phyloP scores from a whole-genome alignment of 2,329 filamentous ascomycete species.

The Mariannaea sp. region DNA sequence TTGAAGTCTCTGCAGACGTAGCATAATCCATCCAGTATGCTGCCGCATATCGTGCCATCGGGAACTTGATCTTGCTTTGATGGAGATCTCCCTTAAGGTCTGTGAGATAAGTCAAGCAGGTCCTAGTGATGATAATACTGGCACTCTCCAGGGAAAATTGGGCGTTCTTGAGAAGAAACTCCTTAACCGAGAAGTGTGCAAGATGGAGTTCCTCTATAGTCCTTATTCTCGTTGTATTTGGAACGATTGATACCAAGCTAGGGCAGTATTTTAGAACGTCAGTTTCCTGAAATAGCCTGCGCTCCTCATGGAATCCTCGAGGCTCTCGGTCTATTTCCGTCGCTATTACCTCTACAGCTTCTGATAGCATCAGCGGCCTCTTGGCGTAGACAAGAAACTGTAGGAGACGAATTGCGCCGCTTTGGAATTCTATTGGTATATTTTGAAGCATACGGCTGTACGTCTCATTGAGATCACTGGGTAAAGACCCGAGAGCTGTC shows the following conservation, averaged over 20 bases:
- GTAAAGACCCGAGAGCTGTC: slow-evolving; percentile 23
- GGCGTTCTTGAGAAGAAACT: slow-evolving; percentile 24
- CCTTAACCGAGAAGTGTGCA: slow-evolving; percentile 35
- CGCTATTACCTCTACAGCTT: slow-evolving; percentile 33
- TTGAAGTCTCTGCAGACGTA: slow-evolving; percentile 7
- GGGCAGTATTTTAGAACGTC: slow-evolving; percentile 25
- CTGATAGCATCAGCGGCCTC: slow-evolving; percentile 20
- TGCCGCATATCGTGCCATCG: slow-evolving; percentile 29
- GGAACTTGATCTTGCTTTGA: slow-evolving; percentile 17
- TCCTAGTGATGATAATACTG: slow-evolving; percentile 26
- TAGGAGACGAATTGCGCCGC: slow-evolving; percentile 24
- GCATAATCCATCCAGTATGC: slow-evolving; percentile 23
- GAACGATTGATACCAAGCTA: slow-evolving; percentile 18
- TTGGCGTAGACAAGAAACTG: slow-evolving; percentile 31
- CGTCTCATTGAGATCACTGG: slow-evolving; percentile 29
- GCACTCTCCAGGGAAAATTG: slow-evolving; percentile 14
- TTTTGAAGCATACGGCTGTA: slow-evolving; percentile 28
- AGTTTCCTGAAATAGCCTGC: not conserved
- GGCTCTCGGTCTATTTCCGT: slow-evolving; percentile 21
- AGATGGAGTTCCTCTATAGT: slow-evolving; percentile 29
- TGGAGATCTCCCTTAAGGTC: slow-evolving; percentile 13
- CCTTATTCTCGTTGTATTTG: not conserved
- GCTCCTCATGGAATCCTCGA: slow-evolving; percentile 8
- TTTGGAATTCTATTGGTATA: slow-evolving; percentile 19
- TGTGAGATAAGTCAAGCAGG: slow-evolving; percentile 30